Evolutionary conservation across 2,329 filamentous ascomycete genomes (phyloP).

Genomic region (Pseudogymnoascus sp.): DNA sequence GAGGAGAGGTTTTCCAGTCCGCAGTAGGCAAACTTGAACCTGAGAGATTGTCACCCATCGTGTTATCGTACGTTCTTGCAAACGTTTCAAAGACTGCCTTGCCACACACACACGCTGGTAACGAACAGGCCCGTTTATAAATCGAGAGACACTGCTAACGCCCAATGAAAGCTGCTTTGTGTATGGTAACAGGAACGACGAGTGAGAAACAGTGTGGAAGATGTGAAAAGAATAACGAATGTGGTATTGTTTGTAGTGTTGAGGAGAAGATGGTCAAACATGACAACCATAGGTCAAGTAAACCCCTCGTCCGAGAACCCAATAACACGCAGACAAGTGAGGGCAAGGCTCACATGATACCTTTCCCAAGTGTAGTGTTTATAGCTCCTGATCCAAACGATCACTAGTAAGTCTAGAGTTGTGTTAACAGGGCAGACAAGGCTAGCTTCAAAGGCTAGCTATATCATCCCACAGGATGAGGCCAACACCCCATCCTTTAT

Average conservation of each 20-base stretch:
- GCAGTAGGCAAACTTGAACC: not conserved
- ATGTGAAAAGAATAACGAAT: not conserved
- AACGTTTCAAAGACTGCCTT: not conserved
- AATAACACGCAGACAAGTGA: not conserved
- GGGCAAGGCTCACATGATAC: not conserved
- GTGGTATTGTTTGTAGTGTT: not conserved
- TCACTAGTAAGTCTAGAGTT: not conserved
- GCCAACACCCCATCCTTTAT: not conserved
- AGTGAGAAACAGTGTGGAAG: not conserved
- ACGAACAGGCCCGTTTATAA: not conserved
- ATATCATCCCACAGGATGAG: not conserved
- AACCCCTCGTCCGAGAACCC: not conserved
- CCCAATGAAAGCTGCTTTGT: not conserved
- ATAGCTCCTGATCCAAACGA: not conserved
- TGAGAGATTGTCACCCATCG: not conserved
- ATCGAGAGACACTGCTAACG: not conserved
- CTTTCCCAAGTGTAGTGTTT: not conserved
- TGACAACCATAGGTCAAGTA: not conserved
- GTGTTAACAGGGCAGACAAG: not conserved
- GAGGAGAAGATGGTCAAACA: not conserved
- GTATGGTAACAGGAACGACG: not conserved
- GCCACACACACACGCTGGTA: too few relatives aligned
- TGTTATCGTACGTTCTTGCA: not conserved
- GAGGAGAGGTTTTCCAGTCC: not conserved
- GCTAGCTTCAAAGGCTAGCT: not conserved